Conservation (phyloP, 2,329 filamentous ascomycete species). For the Exophiala spinifera region DNA sequence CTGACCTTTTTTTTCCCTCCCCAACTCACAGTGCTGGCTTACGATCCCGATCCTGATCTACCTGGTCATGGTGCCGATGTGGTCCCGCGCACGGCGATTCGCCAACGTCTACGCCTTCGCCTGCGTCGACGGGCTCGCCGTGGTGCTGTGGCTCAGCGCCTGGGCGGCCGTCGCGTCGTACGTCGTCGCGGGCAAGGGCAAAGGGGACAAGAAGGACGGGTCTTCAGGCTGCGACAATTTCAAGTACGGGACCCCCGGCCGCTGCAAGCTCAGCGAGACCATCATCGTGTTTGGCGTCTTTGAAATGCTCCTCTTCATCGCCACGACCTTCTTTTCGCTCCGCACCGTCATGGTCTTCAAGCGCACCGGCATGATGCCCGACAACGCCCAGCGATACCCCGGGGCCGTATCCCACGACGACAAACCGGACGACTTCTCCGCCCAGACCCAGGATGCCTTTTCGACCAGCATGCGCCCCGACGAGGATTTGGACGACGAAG, state of each 20-base stretch:
- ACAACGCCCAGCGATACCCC: conserved; percentile 31
- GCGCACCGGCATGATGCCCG: conserved; percentile 54
- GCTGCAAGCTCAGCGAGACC: conserved; percentile 57
- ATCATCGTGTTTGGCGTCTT: conserved; percentile 56
- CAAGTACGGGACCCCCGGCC: conserved; percentile 52
- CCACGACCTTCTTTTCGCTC: conserved; percentile 53
- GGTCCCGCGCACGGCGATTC: conserved; percentile 56
- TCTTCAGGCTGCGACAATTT: conserved; percentile 54
- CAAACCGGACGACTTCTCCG: conserved; percentile 43
- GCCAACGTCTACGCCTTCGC: conserved; percentile 61
- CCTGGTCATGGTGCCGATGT: conserved; percentile 59
- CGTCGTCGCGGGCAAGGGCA: conserved; percentile 52
- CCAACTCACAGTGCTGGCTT: conserved; percentile 62
- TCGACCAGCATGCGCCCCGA: conserved; percentile 47
- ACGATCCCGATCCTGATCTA: conserved; percentile 58
- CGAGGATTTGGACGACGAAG: conserved; percentile 41
- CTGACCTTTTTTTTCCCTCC: too few relatives aligned
- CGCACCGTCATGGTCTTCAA: conserved; percentile 56
- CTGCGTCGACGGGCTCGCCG: conserved; percentile 52
- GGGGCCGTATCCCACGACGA: conserved; percentile 30
- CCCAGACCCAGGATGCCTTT: conserved; percentile 48
- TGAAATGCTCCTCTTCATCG: conserved; percentile 56
- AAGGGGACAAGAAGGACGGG: conserved; percentile 45
- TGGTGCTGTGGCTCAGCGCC: conserved; percentile 58
- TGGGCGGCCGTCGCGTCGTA: conserved; percentile 57